phyloP scores from a whole-genome alignment of 163 green algal genomes.

The Smithsoniella earleae region DNA sequence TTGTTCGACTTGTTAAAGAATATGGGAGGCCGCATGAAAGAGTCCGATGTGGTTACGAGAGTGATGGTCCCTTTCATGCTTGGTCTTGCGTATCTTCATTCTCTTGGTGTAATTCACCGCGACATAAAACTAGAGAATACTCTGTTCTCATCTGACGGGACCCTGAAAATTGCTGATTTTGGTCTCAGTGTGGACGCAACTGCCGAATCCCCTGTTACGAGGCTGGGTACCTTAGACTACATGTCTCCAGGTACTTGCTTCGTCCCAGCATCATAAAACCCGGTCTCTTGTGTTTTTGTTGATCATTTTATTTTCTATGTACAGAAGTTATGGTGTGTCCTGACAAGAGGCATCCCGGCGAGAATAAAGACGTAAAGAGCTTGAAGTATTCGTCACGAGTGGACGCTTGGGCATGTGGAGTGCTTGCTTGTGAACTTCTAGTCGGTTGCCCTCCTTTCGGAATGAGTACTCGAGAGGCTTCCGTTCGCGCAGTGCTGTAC shows the following conservation, averaged over 20 bases:
- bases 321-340: slow-evolving; percentile 64
- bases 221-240: slow-evolving; percentile 55
- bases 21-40: slow-evolving; percentile 30
- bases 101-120: slow-evolving; percentile 17
- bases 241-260: slow-evolving; percentile 37
- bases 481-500: slow-evolving; percentile 24
- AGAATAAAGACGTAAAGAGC: slow-evolving; percentile 72
- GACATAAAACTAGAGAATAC: slow-evolving; percentile 30
- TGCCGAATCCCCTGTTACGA: slow-evolving; percentile 16
- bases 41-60: slow-evolving; percentile 7
- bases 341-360: slow-evolving; percentile 63
- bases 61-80: slow-evolving; percentile 24
- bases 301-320: neutral
- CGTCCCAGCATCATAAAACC: neutral
- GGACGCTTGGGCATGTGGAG: slow-evolving; percentile 71
- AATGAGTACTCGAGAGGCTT: slow-evolving; percentile 26
- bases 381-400: slow-evolving; percentile 58
- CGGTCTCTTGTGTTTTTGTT: neutral
- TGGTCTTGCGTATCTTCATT: slow-evolving; percentile 16
- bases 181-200: slow-evolving; percentile 5
- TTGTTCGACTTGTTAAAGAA: slow-evolving; percentile 26
- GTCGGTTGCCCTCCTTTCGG: slow-evolving; percentile 25
- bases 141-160: slow-evolving; percentile 23
- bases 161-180: slow-evolving; percentile 23
- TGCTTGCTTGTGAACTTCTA: slow-evolving; percentile 68